A percentile compares a stretch with the other conserved stretches of the same genome.
Conservation (phyloP, 2,329 filamentous ascomycete species). For the Sclerotiophoma versabilis region DNA sequence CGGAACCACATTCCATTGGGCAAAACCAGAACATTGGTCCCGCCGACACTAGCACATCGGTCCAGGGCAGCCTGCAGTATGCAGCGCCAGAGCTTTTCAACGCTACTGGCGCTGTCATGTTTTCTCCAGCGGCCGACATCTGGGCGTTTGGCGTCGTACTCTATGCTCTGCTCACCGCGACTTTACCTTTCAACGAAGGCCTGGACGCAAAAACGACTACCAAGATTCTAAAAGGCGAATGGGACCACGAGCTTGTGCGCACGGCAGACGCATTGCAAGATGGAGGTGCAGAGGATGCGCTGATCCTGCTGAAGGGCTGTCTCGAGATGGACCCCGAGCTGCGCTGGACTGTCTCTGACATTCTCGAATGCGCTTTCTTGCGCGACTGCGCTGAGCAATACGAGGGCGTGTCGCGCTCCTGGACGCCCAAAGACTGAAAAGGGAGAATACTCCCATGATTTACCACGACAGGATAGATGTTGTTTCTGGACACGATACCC, state of each 20-base stretch:
- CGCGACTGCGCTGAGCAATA: slow-evolving; percentile 40
- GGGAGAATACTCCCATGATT: neutral
- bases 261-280: slow-evolving; percentile 50
- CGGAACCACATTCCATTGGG: slow-evolving; percentile 57
- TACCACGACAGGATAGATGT: slow-evolving; percentile 4
- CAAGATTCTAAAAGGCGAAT: slow-evolving; percentile 66
- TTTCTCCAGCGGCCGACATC: slow-evolving; percentile 66
- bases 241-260: slow-evolving; percentile 61
- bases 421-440: slow-evolving; percentile 33
- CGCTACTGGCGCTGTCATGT: slow-evolving; percentile 47
- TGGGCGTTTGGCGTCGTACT: slow-evolving; percentile 73
- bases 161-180: slow-evolving; percentile 66
- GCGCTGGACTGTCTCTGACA: slow-evolving; percentile 65
- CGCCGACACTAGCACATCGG: slow-evolving; percentile 62
- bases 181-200: slow-evolving; percentile 67
- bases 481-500: slow-evolving; percentile 38
- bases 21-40: slow-evolving; percentile 58
- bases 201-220: slow-evolving; percentile 65
- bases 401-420: slow-evolving; percentile 40
- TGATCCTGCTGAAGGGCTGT: slow-evolving; percentile 67
- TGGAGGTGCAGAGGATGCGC: slow-evolving; percentile 52
- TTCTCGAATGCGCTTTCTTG: slow-evolving; percentile 65
- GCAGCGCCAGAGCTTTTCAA: slow-evolving; percentile 59
- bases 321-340: slow-evolving; percentile 62
- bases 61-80: slow-evolving; percentile 67